Evolutionary conservation across 2,329 filamentous ascomycete genomes (phyloP).

Genomic region (Penicillium corylophilum): DNA sequence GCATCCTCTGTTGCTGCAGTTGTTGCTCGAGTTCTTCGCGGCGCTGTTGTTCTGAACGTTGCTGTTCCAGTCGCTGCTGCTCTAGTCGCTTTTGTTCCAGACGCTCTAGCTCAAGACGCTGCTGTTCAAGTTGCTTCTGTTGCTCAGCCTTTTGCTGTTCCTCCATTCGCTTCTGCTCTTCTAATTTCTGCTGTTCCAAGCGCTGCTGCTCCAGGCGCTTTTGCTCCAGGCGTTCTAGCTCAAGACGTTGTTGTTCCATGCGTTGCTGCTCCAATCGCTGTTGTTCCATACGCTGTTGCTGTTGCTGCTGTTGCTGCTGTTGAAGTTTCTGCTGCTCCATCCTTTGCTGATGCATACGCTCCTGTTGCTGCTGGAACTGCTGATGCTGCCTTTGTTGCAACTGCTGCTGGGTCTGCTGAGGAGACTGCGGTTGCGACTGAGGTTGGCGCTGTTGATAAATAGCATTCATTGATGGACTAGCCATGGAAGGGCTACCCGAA

Average conservation of each 20-base stretch:
- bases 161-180: constrained; percentile 9
- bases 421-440: constrained; percentile 28
- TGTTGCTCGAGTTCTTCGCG: constrained; percentile 17
- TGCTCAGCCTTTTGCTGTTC: constrained; percentile 3
- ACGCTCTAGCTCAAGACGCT: constrained; percentile 2
- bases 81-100: neutral
- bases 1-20: constrained; percentile 14
- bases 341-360: constrained; percentile 19
- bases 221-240: constrained; percentile 17
- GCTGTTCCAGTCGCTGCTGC: constrained; percentile 4
- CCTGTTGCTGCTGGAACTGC: constrained; percentile 19
- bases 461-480: constrained; percentile 24
- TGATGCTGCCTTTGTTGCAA: constrained; percentile 25
- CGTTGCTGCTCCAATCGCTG: constrained; percentile 16
- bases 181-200: constrained; percentile 17
- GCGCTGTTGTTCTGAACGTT: constrained; percentile 21
- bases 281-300: constrained; percentile 5
- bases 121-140: constrained; percentile 10
- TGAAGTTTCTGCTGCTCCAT: constrained; percentile 18
- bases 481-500: constrained; percentile 23
- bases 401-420: constrained; percentile 27
- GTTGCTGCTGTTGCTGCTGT: constrained; percentile 20
- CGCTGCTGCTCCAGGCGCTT: constrained; percentile 16
- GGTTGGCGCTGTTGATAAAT: constrained; percentile 22
- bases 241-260: constrained; percentile 16